Evolutionary conservation across 352 stramenopile genomes (phyloP).

Genomic region (Phytopythium vexans): DNA sequence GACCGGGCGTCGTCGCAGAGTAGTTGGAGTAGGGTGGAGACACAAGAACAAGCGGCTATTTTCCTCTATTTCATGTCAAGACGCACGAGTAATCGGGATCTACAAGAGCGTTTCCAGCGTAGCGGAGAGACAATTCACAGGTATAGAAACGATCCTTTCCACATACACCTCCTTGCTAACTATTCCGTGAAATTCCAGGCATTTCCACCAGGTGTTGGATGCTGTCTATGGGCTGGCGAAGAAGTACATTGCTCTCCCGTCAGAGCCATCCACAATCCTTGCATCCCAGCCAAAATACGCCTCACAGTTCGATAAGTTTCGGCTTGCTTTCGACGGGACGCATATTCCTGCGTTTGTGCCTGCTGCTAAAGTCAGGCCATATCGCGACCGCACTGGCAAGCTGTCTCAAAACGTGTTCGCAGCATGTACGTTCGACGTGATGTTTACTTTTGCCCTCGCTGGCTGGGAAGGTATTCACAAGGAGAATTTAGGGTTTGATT

Average conservation of each 20-base stretch:
- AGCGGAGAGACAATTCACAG: conserved; percentile 11
- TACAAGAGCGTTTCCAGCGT: conserved; percentile 15
- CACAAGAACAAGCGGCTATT: conserved; percentile 5
- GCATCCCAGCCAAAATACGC: conserved; percentile 8
- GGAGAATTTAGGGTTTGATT: conserved; percentile 1
- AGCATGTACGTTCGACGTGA: conserved; percentile 18
- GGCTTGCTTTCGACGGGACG: conserved; percentile 13
- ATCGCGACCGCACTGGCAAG: conserved; percentile 13
- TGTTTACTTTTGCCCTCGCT: conserved; percentile 14
- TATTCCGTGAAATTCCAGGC: background rate
- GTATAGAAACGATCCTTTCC: background rate
- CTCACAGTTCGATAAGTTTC: conserved; percentile 7
- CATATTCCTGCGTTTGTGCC: conserved; percentile 10
- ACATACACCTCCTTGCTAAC: background rate
- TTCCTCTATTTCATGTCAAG: conserved; percentile 12
- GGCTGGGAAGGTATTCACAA: conserved; percentile 19
- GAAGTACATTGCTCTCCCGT: conserved; percentile 2
- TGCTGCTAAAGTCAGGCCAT: conserved; percentile 9
- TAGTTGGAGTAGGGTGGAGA: background rate
- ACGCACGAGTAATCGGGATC: conserved; percentile 5
- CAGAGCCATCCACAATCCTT: background rate
- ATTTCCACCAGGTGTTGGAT: conserved; percentile 7
- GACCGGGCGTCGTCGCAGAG: background rate
- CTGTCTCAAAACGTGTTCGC: conserved; percentile 20
- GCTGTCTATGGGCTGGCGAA: conserved; percentile 1